Base-by-base conservation (phyloP, 2,329 filamentous ascomycete genomes). In the Aspergillus arachidicola region DNA sequence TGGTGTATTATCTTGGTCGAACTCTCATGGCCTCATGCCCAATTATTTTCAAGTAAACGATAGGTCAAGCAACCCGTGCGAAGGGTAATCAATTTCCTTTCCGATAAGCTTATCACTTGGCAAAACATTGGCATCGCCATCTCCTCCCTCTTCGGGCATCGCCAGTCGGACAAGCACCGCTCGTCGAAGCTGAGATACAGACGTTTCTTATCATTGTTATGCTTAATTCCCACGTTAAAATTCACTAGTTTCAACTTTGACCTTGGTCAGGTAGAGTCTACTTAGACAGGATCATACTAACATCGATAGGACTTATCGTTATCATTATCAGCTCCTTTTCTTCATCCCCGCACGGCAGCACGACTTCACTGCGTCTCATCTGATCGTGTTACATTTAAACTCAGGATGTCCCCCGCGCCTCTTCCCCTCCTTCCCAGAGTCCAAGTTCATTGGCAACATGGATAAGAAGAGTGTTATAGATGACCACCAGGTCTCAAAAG, bases 401-500 rank as follows among this genome's bases (percentile, higher is more conserved):
- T 14, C 32, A 54, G 10, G 4, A 54, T 54, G 30, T 21, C 50
- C 19, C 30, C 50, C 30, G 19, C 30, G 4, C 21, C 6, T 34
- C 28, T 26, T 16, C 11, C 36, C 36, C 34, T 56, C 16, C 21
- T 19, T 7, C 26, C 21, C 11, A 21, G 7, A 6, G 6, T 34
- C 10, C 9, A 0, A 11, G 12, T 3, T 23, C 26, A 16, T n/a
- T 11, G 21, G 10, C 48, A 67, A 6, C 48, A 72, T 71, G 69
- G 69, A 72, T 57, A 74, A 73, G 43, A 64, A 66, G 56, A 38
- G 46, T 11, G 66, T 63, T 7, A 50, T 61, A 14, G 57, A 69
- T 26, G 59, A 69, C 23, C 45, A 55, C 23, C 54, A 56, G 19
- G 43, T 63, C 54, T 57, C 60, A 0, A 68, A 59, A 36, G 62